Evolutionary conservation across 2,329 filamentous ascomycete genomes (phyloP), one percentile per base, ranked within the genome.

Genomic region (Trichoderma gracile): DNA sequence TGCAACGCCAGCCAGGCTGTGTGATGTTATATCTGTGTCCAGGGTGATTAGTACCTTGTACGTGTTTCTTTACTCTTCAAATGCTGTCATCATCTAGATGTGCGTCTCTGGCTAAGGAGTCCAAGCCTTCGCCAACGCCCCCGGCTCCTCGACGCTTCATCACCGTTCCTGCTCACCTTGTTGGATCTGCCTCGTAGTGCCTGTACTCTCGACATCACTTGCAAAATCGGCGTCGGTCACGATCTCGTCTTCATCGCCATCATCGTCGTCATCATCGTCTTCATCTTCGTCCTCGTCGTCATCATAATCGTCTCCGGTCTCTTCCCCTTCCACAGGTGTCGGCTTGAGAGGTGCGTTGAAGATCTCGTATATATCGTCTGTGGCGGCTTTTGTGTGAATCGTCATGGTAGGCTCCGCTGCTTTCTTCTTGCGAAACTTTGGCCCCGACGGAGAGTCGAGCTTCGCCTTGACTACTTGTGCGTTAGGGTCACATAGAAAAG

Each of bases 291-390:
- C 47, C 5, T 50, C 47, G 14, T 53, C 58, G 17, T 61, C 58
- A 10, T 62, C 58, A 17, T 61, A 49, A 7, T 62, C 56, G 15
- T 49, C 45, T 5, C 82, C 84, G 59, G 78, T 82, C 46, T 77
- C 79, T 8, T 80, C 78, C 1, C 70, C 73, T 2, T 74, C 71
- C 14, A 73, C 63, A 1, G 67, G 54, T 53, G 64, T 64, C 58
- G 73, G 17, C 68, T 73, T 66, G 69, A 74, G 60, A 1, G 95
- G 94, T 65, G 95, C 91, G 72, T 95, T 98, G 78, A 98, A 99
- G 54, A 99, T 92, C 65, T 93, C 93, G 72, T 98, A 98, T 59
- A 99, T 97, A 70, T 99, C 95, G 70, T 98, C 93, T 67, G 94
- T 97, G 5, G 95, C 95, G 68, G 95, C 94, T 71, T 87, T 91